These are phyloP conservation scores for Malania oleifera DNA, from an alignment of 164 flowering plant species.

Conservation along the genomic window DNA sequence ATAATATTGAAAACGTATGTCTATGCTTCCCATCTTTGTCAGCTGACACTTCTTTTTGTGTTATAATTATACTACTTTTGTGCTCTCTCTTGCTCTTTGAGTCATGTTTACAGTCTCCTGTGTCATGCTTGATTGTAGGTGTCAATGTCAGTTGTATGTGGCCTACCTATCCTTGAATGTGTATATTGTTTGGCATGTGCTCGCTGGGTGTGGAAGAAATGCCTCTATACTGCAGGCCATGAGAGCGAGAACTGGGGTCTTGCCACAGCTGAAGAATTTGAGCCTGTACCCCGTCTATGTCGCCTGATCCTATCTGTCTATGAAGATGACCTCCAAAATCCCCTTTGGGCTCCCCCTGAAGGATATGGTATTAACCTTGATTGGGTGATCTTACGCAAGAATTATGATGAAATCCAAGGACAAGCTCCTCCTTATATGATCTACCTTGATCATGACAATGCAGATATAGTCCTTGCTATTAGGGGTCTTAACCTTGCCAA, in stretches of 20 bases:
- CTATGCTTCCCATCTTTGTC: too few relatives aligned
- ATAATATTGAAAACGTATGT: not conserved
- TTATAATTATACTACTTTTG: not conserved
- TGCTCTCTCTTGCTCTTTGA: not conserved
- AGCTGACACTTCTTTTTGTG: not conserved
- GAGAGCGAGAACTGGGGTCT: constrained; percentile 95
- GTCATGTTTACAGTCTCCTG: constrained; percentile 1
- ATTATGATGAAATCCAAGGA: constrained; percentile 59
- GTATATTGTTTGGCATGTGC: constrained; percentile 65
- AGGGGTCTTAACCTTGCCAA: constrained; percentile 79
- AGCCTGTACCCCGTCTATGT: constrained; percentile 85
- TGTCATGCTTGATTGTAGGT: constrained; percentile 23
- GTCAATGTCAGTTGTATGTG: constrained; percentile 51
- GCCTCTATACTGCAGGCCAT: constrained; percentile 54
- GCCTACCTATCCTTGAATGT: constrained; percentile 60
- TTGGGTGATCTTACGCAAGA: constrained; percentile 49
- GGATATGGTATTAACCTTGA: constrained; percentile 84
- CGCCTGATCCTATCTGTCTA: constrained; percentile 69
- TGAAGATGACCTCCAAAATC: constrained; percentile 76
- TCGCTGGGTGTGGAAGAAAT: constrained; percentile 73
- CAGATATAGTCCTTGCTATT: constrained; percentile 63
- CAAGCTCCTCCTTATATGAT: constrained; percentile 75
- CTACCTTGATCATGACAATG: constrained; percentile 71
- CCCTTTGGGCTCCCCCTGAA: constrained; percentile 82
- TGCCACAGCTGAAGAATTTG: constrained; percentile 77